Evolutionary conservation across 176 grass and related monocot species (phyloP), one percentile per base, ranked within the genome.

Genomic region (Raddia guianensis): DNA sequence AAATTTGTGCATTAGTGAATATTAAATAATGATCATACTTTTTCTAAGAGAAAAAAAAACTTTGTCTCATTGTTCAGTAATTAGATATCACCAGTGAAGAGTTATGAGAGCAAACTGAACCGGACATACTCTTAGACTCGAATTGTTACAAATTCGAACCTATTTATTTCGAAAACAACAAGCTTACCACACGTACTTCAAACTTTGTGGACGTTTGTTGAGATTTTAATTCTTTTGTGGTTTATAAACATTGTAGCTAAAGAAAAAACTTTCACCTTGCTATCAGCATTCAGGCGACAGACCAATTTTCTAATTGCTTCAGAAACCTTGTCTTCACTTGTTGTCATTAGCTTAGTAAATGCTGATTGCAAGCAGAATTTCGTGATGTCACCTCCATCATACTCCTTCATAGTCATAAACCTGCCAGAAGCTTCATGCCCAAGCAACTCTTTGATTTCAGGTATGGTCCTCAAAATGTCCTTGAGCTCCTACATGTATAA

Each of bases 261-360:
- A 71, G 34, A 69, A 72, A 45, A 5, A 20, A 40, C 3, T 34
- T 42, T 89, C 82, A 94, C 94, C 94, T 97, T 89, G 82, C 74
- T 94, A 65, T 97, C 91, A 67, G 20, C 59, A 77, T 86, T 78
- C 32, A 97, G 65, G 20, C 91, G 91, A 59, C 1, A 58, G 72
- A 82, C 90, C 73, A 97, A 59, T 73, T 90, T 94, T 15, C 50
- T 58, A 13, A 94, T 57, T 60, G 90, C 21, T 88, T 88, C 65
- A 12, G 89, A 91, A 80, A 94, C 82, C 62, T 49, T 35, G 11
- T 87, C 94, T 66, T 90, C 87, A 85, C 46, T 94, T 18, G 89
- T 82, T 65, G 58, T 88, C 91, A 94, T 97, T 68, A 97, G 80
- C 80, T 87, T 94, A 68, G 82, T 80, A 53, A 97, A 94, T 20